Evolutionary conservation across 805 yeast species (phyloP), one percentile per base, ranked within the genome.

Genomic region (Cyberlindnera lachancei): DNA sequence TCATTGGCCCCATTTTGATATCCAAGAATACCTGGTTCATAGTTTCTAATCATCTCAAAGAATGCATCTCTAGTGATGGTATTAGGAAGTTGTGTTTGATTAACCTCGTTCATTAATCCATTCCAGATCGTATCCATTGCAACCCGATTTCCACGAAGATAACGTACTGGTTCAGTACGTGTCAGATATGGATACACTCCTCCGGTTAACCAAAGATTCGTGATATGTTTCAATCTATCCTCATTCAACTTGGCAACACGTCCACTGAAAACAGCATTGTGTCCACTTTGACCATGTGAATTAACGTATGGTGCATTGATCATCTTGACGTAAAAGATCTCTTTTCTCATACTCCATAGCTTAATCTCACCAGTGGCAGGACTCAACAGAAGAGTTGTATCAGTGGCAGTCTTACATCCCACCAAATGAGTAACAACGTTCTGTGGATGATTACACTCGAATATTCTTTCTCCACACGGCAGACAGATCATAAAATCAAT

Each of bases 291-390:
- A 15, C 94, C 94, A 53, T 81, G 87, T 5, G 64, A 62, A 34
- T 84, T 80, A 49, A 83, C 57, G 48, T 80, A 83, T 11, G 90
- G 92, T 0, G 84, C 81, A 34, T 70, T 70, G 40, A 71, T 63
- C 7, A 61, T 58, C 15, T 52, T 55, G 23, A 49, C 58, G 53
- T 50, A 44, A 41, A 38, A 54, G 34, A 17, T 52, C 56, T 36
- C 41, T 35, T 35, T 41, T 13, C 21, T 38, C 24, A 37, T 40
- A 3, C 44, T 34, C 15, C 37, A 31, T 18, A 56, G 36, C 27
- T 53, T 52, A 16, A 61, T 50, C 24, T 47, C 54, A 30, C 57
- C 59, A 3, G 49, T 44, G 29, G 57, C 58, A 15, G 68, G 68
- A 15, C 53, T 45, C 26, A 63, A 44, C 34, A 60, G 59, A 5